Evolutionary conservation across 148 eudicot species (phyloP).

Genomic region (Pharnaceum exiguum): DNA sequence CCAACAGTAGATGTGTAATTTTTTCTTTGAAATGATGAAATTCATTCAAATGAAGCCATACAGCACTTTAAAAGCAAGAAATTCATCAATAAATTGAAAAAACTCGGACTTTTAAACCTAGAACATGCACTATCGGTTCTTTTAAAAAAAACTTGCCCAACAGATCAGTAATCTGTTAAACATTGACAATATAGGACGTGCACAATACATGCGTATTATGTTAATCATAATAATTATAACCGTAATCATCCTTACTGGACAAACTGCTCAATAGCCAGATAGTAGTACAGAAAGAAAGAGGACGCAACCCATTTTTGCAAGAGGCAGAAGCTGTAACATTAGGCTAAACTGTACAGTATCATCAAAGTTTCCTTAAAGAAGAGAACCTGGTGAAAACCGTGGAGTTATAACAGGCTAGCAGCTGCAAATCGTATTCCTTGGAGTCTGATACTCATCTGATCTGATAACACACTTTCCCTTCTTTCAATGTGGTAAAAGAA

Average conservation of each 20-base stretch:
- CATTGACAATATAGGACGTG: neutral
- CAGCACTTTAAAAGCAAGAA: too few species aligned
- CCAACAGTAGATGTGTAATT: too few species aligned
- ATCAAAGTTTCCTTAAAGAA: neutral
- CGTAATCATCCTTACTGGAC: too few species aligned
- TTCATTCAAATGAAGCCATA: too few species aligned
- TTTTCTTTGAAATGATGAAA: too few species aligned
- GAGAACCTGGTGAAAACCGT: neutral
- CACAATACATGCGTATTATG: neutral
- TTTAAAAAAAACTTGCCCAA: too few species aligned
- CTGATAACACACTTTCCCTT: neutral
- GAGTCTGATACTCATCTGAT: neutral
- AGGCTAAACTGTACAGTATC: neutral
- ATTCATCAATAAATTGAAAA: too few species aligned
- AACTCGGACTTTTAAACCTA: too few species aligned
- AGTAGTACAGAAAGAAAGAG: too few species aligned
- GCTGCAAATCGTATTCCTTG: neutral
- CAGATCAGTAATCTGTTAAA: too few species aligned
- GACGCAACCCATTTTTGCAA: neutral
- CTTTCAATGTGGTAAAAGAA: neutral
- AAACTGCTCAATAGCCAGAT: too few species aligned
- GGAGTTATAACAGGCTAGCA: neutral
- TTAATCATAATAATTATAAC: neutral
- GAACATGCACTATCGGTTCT: too few species aligned
- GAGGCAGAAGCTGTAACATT: neutral